Base-by-base conservation (phyloP, 805 yeast genomes). In the Suhomyces tanzawaensis region DNA sequence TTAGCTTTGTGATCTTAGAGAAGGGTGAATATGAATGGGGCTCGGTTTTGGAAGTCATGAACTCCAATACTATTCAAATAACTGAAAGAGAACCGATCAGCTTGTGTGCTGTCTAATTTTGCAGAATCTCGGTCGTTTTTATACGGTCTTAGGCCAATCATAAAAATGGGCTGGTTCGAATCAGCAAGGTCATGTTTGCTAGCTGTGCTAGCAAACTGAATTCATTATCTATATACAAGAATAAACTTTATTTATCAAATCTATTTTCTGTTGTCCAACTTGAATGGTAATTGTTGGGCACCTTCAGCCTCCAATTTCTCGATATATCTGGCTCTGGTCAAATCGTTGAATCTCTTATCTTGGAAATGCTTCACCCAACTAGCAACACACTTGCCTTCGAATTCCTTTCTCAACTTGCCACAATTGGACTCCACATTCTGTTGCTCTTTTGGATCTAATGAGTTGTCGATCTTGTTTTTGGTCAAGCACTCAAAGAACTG, bases 341-440 rank as follows among this genome's bases (percentile, higher is more conserved):
- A 65, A 49, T 88, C 96, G 42, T 79, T 82, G 27, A 81, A 83
- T 50, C 96, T 77, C 60, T 89, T 90, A 60, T 88, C 91, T 57
- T 89, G 91, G 70, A 91, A 90, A 59, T 90, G 89, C 43, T 82
- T 44, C 78, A 58, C 88, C 98, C 98, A 90, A 37, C 89, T 79
- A 11, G 80, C 79, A 7, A 86, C 88, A 62, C 98, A 90, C 48
- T 81, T 79, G n/a, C 70, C 58, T 42, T 84, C 79, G 48, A 86
- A 88, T 27, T 69, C 72, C n/a, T 57, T 53, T 46, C 79, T 77
- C 53, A 80, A 72, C 2, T 44, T 39, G 0, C 78, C 73, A 62
- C 98, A 90, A 34, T 73, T 62, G 16, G 63, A 51, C 36, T 74
- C 71, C 29, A 87, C 78, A 21, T 62, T 60, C 4, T 57, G 54